Evolutionary conservation across 2,329 filamentous ascomycete genomes (phyloP), one percentile per base, ranked within the genome.

Genomic region (Beauveria asiatica): DNA sequence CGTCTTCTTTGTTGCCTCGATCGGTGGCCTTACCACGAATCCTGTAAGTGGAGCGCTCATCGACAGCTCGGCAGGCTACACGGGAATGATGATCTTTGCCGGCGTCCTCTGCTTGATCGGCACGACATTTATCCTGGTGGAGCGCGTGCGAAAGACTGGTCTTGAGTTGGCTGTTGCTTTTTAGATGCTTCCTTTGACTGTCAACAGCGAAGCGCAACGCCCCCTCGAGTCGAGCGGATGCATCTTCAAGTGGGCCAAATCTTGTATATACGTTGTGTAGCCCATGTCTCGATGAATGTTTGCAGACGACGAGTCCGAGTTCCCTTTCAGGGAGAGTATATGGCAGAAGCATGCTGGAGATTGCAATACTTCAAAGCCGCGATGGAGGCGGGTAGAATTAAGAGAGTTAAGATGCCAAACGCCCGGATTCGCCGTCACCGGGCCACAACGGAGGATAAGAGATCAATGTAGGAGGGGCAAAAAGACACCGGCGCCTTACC

Each of bases 21-120:
- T 88, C 41, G 79, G 79, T 0, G 83, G 82, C 2, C 70, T 88
- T 17, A 78, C 80, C 2, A 80, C 82, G 0, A 81, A 76, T 59
- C 83, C 84, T 0, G 83, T 86, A 63, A 80, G 75, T 0, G 83
- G 83, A 0, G 76, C 76, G 0, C 75, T 76, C 50, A 54, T 75
- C 2, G 64, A 69, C 0, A 62, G 50, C 1, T 62, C 67, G 0
- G 61, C 67, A 5, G 69, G 69, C 6, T 76, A 70, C 68, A 50
- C 68, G 0, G 71, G 70, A 3, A 66, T 75, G 41, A 76, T 76
- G 64, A 62, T 75, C 3, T 76, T 76, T 56, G 64, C 68, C 0
- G 73, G 71, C 5, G 66, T 72, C 1, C 65, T 73, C 16, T 69
- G 70, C 42, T 13, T 73, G 3, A 64, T 62, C 1, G 72, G 72